phyloP scores from a whole-genome alignment of 2,329 filamentous ascomycete genomes.

The Aspergillus sp. region DNA sequence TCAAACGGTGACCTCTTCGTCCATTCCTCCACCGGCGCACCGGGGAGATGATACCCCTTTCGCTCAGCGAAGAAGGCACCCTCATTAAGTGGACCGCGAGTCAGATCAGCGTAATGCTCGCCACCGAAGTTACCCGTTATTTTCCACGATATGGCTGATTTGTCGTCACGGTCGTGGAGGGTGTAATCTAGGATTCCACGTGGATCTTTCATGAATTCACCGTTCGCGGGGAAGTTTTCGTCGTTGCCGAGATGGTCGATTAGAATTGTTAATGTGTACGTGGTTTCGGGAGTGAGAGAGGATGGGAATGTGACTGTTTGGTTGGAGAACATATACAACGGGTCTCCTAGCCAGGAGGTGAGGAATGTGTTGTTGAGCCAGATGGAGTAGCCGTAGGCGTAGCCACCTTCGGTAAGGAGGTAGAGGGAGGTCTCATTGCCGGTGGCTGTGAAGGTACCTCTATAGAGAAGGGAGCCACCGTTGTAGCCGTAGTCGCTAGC shows the following conservation, averaged over 20 bases:
- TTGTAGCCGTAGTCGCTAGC: slow-evolving; percentile 35
- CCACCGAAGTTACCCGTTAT: slow-evolving; percentile 58
- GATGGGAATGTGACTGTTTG: slow-evolving; percentile 14
- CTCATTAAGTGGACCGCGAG: slow-evolving; percentile 57
- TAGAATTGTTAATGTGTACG: slow-evolving; percentile 23
- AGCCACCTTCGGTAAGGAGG: slow-evolving; percentile 27
- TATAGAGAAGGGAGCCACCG: slow-evolving; percentile 30
- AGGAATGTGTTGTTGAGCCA: slow-evolving; percentile 31
- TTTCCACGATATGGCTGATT: slow-evolving; percentile 47
- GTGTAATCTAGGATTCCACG: slow-evolving; percentile 52
- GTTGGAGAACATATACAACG: slow-evolving; percentile 10
- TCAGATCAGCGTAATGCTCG: slow-evolving; percentile 52
- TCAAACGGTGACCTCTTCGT: slow-evolving; percentile 23
- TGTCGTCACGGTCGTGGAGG: slow-evolving; percentile 37
- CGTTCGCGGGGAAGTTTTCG: slow-evolving; percentile 32
- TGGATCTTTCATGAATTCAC: slow-evolving; percentile 46
- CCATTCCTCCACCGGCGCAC: slow-evolving; percentile 36
- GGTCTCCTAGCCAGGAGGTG: slow-evolving; percentile 28
- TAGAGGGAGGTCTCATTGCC: slow-evolving; percentile 25
- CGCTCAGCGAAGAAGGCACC: slow-evolving; percentile 56
- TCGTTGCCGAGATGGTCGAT: slow-evolving; percentile 33
- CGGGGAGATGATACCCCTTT: slow-evolving; percentile 55
- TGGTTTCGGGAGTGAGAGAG: neutral
- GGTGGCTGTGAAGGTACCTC: slow-evolving; percentile 30
- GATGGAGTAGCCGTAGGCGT: slow-evolving; percentile 28